Base-by-base conservation (phyloP, 495 filamentous ascomycete genomes). In the Trichoderma orchidacearum region DNA sequence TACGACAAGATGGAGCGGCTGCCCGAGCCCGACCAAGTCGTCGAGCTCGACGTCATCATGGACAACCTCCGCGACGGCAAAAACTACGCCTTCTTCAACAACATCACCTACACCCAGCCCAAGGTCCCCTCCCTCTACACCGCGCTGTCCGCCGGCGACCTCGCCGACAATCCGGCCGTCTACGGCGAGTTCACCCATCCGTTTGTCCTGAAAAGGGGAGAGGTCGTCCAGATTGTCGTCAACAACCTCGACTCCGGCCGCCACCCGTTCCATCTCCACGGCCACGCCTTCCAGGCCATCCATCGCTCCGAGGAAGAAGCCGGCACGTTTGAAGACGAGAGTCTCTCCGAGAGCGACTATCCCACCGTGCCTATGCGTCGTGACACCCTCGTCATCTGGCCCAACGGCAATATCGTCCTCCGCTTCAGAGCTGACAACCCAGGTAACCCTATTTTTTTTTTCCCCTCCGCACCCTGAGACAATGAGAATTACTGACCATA, bases 241-340 rank as follows among this genome's bases (percentile, higher is more conserved):
- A 93, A 93, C 78, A 95, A 93, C 64, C 63, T 78, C 21, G 86
- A 90, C 60, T 63, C 77, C 0, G 85, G 85, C 45, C 68, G 80
- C 9, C 89, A 95, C 65, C 90, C 90, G 0, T 93, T 93, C 77
- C 88, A 95, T 72, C 73, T 94, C 2, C 89, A 95, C 76, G 90
- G 89, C 13, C 90, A 93, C 69, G 70, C 78, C 56, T 93, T 91
- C 72, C 89, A 93, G 63, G 72, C 83, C 3, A 56, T 78, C 17
- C 67, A 68, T 53, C 73, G 75, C 30, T 75, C 75, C 5, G 70
- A 60, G 0, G 64, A 72, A 35, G 66, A 74, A 7, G 72, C 67
- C 2, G 75, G 75, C 12, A 65, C 63, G 1, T 79, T 72, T 45
- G 66, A 68, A 31, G 65, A 69, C 5, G 66, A 79, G 7, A 76